Percentiles rank a stretch among this genome's conserved stretches.
phyloP scores from a whole-genome alignment of 306 rosid species.

The Rubus idaeus region DNA sequence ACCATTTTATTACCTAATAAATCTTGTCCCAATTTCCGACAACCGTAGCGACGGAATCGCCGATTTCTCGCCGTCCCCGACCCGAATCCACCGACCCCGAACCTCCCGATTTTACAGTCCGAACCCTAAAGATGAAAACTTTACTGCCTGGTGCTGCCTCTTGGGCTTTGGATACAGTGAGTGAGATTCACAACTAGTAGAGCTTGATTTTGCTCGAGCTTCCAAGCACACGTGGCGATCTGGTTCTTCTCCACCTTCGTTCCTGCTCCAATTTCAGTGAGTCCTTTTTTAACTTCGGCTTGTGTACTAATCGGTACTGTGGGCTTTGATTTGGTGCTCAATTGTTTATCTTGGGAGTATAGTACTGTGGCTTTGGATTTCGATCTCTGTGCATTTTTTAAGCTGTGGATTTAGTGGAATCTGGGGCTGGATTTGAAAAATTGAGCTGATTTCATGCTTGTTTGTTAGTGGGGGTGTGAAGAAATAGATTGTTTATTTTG shows the following conservation, averaged over 20 bases:
- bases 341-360: slow-evolving; percentile 7
- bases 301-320: slow-evolving; percentile 15
- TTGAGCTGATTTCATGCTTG: slow-evolving; percentile 29
- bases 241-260: slow-evolving; percentile 57
- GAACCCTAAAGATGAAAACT: slow-evolving; percentile 22
- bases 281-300: slow-evolving; percentile 28
- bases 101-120: slow-evolving; percentile 13
- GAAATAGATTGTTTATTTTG: slow-evolving; percentile 28
- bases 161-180: slow-evolving; percentile 36
- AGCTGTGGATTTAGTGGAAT: slow-evolving; percentile 22
- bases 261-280: slow-evolving; percentile 64
- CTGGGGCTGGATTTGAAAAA: slow-evolving; percentile 32
- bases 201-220: slow-evolving; percentile 59
- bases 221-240: slow-evolving; percentile 82
- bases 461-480: slow-evolving; percentile 14
- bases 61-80: slow-evolving; percentile 35
- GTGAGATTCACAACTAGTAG: slow-evolving; percentile 45
- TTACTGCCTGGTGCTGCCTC: not conserved
- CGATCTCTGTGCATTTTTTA: slow-evolving; percentile 29
- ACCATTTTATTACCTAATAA: slow-evolving; percentile 34
- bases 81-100: slow-evolving; percentile 31
- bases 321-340: slow-evolving; percentile 12
- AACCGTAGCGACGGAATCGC: slow-evolving; percentile 49
- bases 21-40: slow-evolving; percentile 34
- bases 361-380: slow-evolving; percentile 21